Evolutionary conservation across 331 rosid genomes (phyloP).

Genomic region (Stylosanthes scabra): DNA sequence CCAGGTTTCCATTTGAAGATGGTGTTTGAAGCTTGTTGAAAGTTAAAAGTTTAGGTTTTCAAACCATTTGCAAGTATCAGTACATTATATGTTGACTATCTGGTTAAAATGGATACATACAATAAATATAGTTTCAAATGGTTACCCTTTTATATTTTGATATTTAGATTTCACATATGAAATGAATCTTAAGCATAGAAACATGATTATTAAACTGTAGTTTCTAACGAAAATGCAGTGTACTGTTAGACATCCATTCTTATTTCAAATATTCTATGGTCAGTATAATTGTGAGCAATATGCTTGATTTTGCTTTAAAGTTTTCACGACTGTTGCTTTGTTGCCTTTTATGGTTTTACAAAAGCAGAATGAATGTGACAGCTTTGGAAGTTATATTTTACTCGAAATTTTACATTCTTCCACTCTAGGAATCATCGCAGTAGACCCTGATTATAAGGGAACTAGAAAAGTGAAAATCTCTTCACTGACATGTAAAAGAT

Average conservation of each 20-base stretch:
- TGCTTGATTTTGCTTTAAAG: neutral
- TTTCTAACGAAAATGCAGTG: neutral
- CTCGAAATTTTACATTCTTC: neutral
- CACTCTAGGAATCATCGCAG: neutral
- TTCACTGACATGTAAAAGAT: conserved; percentile 22
- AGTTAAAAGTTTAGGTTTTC: no score
- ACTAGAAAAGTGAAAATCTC: conserved; percentile 16
- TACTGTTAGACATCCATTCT: no score
- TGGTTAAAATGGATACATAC: no score
- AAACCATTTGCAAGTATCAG: no score
- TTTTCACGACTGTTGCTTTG: conserved; percentile 2
- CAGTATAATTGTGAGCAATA: conserved; percentile 1
- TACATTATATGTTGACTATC: no score
- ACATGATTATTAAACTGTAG: neutral
- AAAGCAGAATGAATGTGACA: conserved; percentile 14
- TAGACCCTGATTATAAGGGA: neutral
- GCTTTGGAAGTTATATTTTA: conserved; percentile 20
- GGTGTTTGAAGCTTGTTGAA: no score
- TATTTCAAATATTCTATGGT: conserved; percentile 19
- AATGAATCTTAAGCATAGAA: conserved; percentile 17
- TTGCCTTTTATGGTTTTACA: neutral
- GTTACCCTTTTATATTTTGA: no score
- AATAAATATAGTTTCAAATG: no score
- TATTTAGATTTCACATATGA: neutral
- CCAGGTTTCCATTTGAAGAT: conserved; percentile 30